These are phyloP conservation scores for Thuidium tamariscinum DNA, from an alignment of 225 moss, liverwort and hornwort species.

Conservation along the genomic window DNA sequence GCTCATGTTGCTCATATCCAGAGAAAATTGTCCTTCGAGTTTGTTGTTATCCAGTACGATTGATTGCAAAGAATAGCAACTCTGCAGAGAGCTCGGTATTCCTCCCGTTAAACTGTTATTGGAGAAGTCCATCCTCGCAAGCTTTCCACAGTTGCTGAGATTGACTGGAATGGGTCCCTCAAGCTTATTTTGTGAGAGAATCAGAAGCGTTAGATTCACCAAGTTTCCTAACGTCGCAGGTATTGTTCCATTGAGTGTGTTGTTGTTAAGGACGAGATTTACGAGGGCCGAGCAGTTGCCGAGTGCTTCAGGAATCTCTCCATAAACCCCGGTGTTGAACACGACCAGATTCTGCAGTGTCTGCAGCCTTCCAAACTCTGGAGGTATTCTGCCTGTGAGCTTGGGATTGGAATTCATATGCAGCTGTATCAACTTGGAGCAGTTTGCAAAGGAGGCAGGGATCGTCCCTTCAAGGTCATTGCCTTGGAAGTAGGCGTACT, in stretches of 20 bases:
- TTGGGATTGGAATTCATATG: conserved; percentile 20
- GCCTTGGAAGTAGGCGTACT: conserved; percentile 12
- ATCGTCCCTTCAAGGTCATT: conserved; percentile 27
- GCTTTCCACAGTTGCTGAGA: not conserved
- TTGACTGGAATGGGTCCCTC: conserved; percentile 1
- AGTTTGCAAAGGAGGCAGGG: conserved; percentile 12
- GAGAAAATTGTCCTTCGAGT: not conserved
- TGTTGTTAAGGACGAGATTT: conserved; percentile 21
- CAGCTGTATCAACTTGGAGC: conserved; percentile 8
- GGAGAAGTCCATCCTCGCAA: conserved; percentile 2
- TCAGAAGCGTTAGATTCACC: conserved; percentile 3
- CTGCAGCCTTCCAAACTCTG: conserved; percentile 21
- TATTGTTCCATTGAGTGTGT: conserved; percentile 11
- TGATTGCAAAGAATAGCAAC: conserved; percentile 3
- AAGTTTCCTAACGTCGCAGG: conserved; percentile 7
- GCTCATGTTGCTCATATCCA: conserved; percentile 27
- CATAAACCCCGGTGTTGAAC: conserved; percentile 7
- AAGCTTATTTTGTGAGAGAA: conserved; percentile 12
- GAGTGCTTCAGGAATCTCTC: conserved; percentile 18
- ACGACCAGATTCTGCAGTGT: conserved; percentile 12
- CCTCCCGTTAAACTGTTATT: conserved; percentile 5
- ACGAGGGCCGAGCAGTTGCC: conserved; percentile 29
- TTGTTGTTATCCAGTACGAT: conserved; percentile 5
- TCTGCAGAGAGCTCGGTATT: not conserved
- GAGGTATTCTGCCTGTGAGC: conserved; percentile 19